phyloP scores from a whole-genome alignment of 352 stramenopile genomes.

The Thalassiosira hispida region DNA sequence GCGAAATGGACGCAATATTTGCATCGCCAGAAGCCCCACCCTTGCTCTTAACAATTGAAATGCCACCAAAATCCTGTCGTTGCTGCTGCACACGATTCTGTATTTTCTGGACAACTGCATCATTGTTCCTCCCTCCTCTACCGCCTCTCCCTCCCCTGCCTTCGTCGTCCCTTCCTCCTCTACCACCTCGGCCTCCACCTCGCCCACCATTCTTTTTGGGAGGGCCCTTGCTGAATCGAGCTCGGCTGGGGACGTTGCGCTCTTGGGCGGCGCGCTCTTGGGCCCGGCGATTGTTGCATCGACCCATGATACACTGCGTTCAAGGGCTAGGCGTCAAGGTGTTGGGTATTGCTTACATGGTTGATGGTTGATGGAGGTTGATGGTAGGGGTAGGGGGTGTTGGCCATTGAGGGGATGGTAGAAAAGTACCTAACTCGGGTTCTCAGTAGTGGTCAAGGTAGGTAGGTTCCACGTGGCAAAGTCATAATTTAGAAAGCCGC shows the following conservation, averaged over 20 bases:
- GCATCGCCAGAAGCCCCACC: constrained; percentile 10
- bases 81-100: constrained; percentile 46
- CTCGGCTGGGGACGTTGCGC: constrained; percentile 60
- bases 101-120: constrained; percentile 72
- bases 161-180: constrained; percentile 28
- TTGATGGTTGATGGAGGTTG: too few species aligned
- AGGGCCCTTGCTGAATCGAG: constrained; percentile 69
- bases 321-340: too few species aligned
- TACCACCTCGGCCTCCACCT: constrained; percentile 30
- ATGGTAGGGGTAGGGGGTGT: too few species aligned
- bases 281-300: constrained; percentile 71
- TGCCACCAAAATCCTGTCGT: constrained; percentile 33
- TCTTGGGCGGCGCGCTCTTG: constrained; percentile 64
- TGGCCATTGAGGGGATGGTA: too few species aligned
- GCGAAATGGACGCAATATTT: constrained; percentile 15
- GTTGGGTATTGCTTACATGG: too few species aligned
- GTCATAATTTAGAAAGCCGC: too few species aligned
- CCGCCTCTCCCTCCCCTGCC: constrained; percentile 20
- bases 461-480: too few species aligned
- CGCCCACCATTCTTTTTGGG: constrained; percentile 49
- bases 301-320: too few species aligned
- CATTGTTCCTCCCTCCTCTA: constrained; percentile 15
- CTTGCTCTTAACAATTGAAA: constrained; percentile 18
- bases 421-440: too few species aligned
- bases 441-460: too few species aligned